Conservation (phyloP, 1,284 basidiomycete genomes). For the Tilletia indica region DNA sequence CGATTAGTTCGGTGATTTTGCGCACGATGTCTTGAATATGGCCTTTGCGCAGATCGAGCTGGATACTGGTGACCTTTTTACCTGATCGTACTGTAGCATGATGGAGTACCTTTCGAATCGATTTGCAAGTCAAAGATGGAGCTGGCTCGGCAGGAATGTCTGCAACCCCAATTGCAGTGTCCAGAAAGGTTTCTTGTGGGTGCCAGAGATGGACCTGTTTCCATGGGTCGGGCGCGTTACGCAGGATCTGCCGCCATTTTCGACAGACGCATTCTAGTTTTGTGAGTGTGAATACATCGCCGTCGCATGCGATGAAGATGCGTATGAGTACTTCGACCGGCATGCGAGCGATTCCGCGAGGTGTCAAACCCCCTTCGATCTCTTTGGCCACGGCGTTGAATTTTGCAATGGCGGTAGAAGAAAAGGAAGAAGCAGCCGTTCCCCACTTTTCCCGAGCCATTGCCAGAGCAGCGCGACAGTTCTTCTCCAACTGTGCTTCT, state of each 20-base stretch:
- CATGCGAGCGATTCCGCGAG: background rate
- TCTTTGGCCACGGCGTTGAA: background rate
- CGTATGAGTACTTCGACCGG: conserved; percentile 3
- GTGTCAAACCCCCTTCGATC: background rate
- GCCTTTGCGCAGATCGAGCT: background rate
- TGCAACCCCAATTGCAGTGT: background rate
- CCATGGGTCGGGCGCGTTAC: background rate
- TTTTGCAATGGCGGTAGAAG: background rate
- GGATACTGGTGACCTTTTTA: background rate
- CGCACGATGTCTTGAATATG: background rate
- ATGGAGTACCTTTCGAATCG: background rate
- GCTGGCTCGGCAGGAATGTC: background rate
- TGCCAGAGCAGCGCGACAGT: conserved; percentile 3
- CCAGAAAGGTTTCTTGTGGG: background rate
- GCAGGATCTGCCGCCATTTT: background rate
- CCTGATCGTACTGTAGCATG: background rate
- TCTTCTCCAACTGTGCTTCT: background rate
- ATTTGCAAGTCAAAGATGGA: background rate
- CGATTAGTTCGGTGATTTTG: background rate
- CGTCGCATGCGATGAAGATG: conserved; percentile 8
- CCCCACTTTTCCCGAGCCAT: background rate
- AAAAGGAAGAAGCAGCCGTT: background rate
- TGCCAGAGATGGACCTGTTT: conserved; percentile 6
- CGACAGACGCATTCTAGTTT: conserved; percentile 3
- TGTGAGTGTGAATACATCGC: background rate